phyloP scores from a whole-genome alignment of 2,329 filamentous ascomycete genomes.

The Xylaria polymorpha region DNA sequence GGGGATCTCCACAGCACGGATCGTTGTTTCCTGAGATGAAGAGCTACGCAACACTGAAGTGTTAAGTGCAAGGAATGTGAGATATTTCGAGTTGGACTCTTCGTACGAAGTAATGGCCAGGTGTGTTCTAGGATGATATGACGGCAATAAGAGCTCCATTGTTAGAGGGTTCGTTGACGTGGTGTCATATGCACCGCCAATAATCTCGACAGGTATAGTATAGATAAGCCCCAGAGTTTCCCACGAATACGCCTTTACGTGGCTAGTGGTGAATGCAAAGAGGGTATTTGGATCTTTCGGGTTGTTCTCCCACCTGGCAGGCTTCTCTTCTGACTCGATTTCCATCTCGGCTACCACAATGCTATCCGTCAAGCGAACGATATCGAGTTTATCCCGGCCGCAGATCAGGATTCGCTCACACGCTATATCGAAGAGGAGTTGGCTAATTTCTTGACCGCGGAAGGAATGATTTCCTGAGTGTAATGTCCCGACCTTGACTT shows the following conservation, averaged over 20 bases:
- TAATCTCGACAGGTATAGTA: background rate
- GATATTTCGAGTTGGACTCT: background rate
- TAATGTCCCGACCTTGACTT: background rate
- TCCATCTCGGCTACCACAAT: background rate
- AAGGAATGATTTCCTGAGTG: background rate
- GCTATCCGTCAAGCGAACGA: background rate
- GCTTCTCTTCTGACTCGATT: background rate
- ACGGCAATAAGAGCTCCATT: background rate
- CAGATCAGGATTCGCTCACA: background rate
- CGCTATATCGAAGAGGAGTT: background rate
- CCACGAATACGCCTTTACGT: background rate
- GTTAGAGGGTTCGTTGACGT: too few species aligned
- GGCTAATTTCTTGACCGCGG: background rate
- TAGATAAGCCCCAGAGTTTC: background rate
- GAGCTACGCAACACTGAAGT: background rate
- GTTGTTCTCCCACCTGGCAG: background rate
- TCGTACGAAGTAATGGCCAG: background rate
- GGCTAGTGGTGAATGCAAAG: background rate
- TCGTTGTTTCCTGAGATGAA: background rate
- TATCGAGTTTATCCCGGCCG: background rate
- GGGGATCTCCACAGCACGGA: background rate
- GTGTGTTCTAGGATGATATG: background rate
- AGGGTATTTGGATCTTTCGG: background rate
- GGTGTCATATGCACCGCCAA: background rate
- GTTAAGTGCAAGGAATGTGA: background rate